Conservation (phyloP, 176 grass and related monocot species). For the Triticum urartu region DNA sequence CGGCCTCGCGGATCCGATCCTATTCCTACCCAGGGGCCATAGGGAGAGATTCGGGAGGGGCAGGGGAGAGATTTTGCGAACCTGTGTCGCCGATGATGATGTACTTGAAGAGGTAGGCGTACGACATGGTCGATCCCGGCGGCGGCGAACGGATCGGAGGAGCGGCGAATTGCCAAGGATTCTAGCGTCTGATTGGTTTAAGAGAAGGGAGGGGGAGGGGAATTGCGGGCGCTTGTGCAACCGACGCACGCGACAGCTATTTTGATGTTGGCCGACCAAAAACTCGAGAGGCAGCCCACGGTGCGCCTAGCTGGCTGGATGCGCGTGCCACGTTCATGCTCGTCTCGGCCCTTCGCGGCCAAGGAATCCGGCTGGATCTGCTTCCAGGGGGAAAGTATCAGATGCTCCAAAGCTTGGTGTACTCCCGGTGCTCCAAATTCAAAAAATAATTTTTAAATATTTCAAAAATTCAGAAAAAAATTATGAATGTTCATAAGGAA, state of each 20-base stretch:
- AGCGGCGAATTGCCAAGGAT: neutral
- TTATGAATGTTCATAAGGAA: too few relatives aligned
- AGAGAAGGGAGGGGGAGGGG: neutral
- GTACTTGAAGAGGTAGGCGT: conserved; percentile 99
- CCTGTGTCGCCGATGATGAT: conserved; percentile 99
- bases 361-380: neutral
- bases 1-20: conserved; percentile 5
- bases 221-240: neutral
- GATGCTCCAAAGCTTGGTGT: too few relatives aligned
- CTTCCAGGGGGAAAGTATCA: neutral
- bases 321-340: neutral
- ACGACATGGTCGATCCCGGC: conserved; percentile 67
- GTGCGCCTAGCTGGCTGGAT: neutral
- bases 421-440: too few relatives aligned
- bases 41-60: neutral
- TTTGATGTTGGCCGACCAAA: conserved; percentile 15
- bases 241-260: conserved; percentile 19
- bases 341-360: neutral
- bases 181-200: neutral
- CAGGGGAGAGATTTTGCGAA: neutral
- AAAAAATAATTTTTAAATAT: too few relatives aligned
- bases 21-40: neutral
- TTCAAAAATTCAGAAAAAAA: too few relatives aligned
- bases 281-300: neutral
- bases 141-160: neutral